A percentile compares a stretch with the other conserved stretches of the same genome.
Evolutionary conservation across 768 basidiomycete species (phyloP).

Genomic region (Rhizopogon roseolus): DNA sequence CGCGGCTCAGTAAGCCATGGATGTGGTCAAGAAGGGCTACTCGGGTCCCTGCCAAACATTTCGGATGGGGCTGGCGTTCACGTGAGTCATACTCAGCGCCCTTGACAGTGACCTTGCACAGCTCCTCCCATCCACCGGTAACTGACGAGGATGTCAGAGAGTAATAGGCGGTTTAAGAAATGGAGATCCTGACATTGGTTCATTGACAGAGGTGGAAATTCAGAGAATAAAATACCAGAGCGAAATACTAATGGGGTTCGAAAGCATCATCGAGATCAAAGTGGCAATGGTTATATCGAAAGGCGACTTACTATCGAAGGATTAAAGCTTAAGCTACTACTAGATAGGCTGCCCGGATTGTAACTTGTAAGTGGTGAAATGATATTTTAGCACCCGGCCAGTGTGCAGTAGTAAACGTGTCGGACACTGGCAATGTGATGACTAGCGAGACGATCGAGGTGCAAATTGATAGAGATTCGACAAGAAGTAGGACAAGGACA

Average conservation of each 20-base stretch:
- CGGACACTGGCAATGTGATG: not conserved
- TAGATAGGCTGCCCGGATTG: not conserved
- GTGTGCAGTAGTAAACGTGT: not conserved
- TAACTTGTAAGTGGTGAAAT: not conserved
- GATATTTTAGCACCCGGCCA: not conserved
- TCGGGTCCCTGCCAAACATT: not conserved
- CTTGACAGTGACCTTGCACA: not conserved
- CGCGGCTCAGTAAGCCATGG: not conserved
- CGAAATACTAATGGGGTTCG: not conserved
- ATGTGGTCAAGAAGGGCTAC: not conserved
- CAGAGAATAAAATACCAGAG: no score
- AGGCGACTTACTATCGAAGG: not conserved
- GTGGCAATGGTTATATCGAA: no score
- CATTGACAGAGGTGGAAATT: not conserved
- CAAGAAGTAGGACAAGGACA: no score
- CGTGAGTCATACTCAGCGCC: not conserved
- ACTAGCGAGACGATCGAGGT: not conserved
- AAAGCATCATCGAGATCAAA: not conserved
- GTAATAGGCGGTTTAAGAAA: not conserved
- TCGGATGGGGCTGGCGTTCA: not conserved
- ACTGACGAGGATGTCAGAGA: not conserved
- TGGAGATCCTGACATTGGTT: not conserved
- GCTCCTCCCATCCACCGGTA: not conserved
- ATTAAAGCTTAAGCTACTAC: no score
- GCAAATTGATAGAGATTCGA: not conserved